Base-by-base conservation (phyloP, 2,329 filamentous ascomycete genomes). In the Plenodomus biglobosus region DNA sequence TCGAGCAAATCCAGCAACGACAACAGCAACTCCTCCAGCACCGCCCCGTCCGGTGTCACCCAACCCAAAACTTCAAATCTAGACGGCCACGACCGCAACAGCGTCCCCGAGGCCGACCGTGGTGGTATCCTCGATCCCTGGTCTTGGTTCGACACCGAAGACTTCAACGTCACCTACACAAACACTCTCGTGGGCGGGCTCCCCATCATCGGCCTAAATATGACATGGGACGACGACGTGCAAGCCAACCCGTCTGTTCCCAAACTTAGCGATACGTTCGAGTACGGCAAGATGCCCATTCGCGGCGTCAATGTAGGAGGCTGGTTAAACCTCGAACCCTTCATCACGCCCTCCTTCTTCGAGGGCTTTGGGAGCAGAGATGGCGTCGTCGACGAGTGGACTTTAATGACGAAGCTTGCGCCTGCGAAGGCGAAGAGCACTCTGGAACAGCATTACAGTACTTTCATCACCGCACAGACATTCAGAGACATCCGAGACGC, bases 81-180 rank as follows among this genome's bases (percentile, higher is more conserved):
- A 3, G 61, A 75, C 10, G 72, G 71, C 40, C 68, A 78, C 15
- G 73, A 73, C 11, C 64, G 74, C 18, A 64, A 69, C 50, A 71
- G 69, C 46, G 76, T 79, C 30, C 77, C 77, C 1, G 73, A 76
- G 47, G 79, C 78, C 52, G 91, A 84, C 62, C 85, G 83, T 70
- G 90, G 85, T 13, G 89, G 87, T 2, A 86, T 88, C 54, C 78
- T 96, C 17, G 92, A 99, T 65, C 94, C 94, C 0, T 95, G 90
- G 70, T 85, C 86, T 1, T 99, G 94, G 94, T 87, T 88, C 58
- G 87, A 95, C 60, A 96, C 92, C 0, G 81, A 79, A 0, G 90
- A 92, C 64, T 96, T 97, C 77, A 99, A 99, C 68, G 81, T 92
- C 52, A 97, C 94, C 0, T 99, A 95, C 69, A 99, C 94, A 0